These are phyloP conservation scores for Colletotrichum sansevieriae DNA, from an alignment of 2,329 filamentous ascomycete species.

Conservation along the genomic window DNA sequence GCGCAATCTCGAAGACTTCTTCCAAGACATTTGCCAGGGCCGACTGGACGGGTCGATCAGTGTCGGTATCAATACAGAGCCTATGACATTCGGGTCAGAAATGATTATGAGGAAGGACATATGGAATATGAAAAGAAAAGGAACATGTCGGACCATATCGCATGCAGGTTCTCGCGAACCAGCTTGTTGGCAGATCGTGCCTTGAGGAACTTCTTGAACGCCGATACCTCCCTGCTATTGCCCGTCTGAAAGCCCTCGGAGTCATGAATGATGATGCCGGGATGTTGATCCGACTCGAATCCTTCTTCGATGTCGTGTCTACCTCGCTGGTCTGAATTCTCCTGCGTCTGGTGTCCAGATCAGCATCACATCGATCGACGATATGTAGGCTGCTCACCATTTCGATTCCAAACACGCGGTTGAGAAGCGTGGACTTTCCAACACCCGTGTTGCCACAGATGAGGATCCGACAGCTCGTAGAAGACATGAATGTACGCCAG, in stretches of 20 bases:
- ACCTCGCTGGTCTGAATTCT: constrained; percentile 45
- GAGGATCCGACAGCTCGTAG: constrained; percentile 42
- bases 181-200: constrained; percentile 41
- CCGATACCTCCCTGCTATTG: constrained; percentile 43
- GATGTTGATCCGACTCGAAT: constrained; percentile 46
- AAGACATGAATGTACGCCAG: constrained; percentile 2
- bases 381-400: constrained; percentile 20
- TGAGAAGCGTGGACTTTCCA: constrained; percentile 47
- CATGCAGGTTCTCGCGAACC: constrained; percentile 43
- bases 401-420: constrained; percentile 46
- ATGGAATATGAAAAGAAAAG: rapidly evolving
- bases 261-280: constrained; percentile 47
- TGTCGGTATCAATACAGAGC: constrained; percentile 46
- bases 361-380: background rate
- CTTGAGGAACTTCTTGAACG: constrained; percentile 46
- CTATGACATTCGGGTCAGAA: constrained; percentile 12
- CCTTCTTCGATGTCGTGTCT: constrained; percentile 47
- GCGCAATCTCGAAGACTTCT: constrained; percentile 42
- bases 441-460: constrained; percentile 47
- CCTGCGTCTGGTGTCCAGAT: constrained; percentile 40
- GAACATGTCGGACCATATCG: constrained; percentile 44
- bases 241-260: constrained; percentile 47
- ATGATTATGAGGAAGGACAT: too few relatives aligned
- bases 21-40: constrained; percentile 46
- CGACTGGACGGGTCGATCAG: constrained; percentile 45